Evolutionary conservation across 495 filamentous ascomycete genomes (phyloP).

Genomic region (Penicillium soppii): DNA sequence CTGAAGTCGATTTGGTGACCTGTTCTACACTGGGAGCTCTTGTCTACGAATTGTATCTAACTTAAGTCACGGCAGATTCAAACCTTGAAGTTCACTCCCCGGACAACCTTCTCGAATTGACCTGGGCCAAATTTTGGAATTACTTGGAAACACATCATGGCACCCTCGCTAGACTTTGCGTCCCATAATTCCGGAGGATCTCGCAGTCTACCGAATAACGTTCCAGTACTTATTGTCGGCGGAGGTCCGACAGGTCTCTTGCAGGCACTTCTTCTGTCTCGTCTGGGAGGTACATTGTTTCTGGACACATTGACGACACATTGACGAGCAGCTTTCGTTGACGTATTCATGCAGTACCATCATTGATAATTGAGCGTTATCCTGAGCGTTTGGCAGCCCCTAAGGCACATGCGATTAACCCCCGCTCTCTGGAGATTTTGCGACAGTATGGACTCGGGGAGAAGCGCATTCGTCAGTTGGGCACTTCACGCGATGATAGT

Average conservation of each 20-base stretch:
- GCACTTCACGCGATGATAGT: conserved; percentile 21
- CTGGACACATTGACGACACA: no score
- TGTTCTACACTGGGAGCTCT: no score
- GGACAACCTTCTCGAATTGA: neutral
- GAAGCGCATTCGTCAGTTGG: conserved; percentile 24
- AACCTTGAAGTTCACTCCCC: neutral
- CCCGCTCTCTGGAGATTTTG: conserved; percentile 28
- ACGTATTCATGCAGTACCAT: conserved; percentile 14
- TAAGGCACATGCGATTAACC: conserved; percentile 31
- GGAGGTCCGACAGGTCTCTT: conserved; percentile 33
- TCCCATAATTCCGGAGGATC: neutral
- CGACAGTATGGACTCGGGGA: conserved; percentile 29
- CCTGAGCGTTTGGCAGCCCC: conserved; percentile 24
- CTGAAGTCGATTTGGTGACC: no score
- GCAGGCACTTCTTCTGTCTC: conserved; percentile 27
- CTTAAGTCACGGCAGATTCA: neutral
- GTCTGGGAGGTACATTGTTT: conserved; percentile 22
- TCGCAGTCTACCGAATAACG: neutral
- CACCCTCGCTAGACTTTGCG: conserved; percentile 1
- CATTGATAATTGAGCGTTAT: conserved; percentile 27
- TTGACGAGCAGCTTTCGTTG: neutral
- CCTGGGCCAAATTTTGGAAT: no score
- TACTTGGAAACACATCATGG: neutral
- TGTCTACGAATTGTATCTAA: no score
- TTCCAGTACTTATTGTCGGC: conserved; percentile 37